Conservation (phyloP, 1,284 basidiomycete genomes). For the Sporisorium exsertum region DNA sequence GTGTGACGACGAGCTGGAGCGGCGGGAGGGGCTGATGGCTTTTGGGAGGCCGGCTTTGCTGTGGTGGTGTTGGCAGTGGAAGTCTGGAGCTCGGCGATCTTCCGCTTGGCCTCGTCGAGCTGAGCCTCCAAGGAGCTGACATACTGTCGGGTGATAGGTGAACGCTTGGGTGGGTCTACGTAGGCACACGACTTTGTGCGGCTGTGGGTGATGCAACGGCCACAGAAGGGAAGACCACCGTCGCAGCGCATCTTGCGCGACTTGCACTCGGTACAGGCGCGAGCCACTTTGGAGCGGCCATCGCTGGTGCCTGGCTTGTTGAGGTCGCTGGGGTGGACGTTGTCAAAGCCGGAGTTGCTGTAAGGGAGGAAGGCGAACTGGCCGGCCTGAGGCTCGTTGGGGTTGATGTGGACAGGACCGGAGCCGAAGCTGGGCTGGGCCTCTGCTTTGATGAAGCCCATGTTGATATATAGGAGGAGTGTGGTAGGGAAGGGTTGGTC, state of each 20-base stretch:
- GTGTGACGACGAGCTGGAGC: slow-evolving; percentile 24
- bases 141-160: slow-evolving; percentile 54
- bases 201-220: slow-evolving; percentile 55
- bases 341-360: slow-evolving; percentile 41
- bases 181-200: slow-evolving; percentile 56
- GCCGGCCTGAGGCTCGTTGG: slow-evolving; percentile 35
- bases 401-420: slow-evolving; percentile 31
- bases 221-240: slow-evolving; percentile 54
- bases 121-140: slow-evolving; percentile 51
- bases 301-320: slow-evolving; percentile 47
- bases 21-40: slow-evolving; percentile 14
- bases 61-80: slow-evolving; percentile 4
- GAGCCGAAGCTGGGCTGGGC: slow-evolving; percentile 36
- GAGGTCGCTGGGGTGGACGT: slow-evolving; percentile 47
- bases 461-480: slow-evolving; percentile 2
- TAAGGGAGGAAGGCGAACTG: slow-evolving; percentile 51
- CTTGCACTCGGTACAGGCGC: slow-evolving; percentile 55
- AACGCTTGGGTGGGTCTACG: slow-evolving; percentile 53
- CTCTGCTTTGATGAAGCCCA: slow-evolving; percentile 54
- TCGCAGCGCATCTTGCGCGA: slow-evolving; percentile 57
- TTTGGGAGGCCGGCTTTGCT: slow-evolving; percentile 14
- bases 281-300: slow-evolving; percentile 48
- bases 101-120: slow-evolving; percentile 43
- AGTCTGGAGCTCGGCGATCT: slow-evolving; percentile 39
- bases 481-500: not conserved